Evolutionary conservation across 1,284 basidiomycete genomes (phyloP), one percentile per base, ranked within the genome.

Genomic region (Megacollybia platyphylla): DNA sequence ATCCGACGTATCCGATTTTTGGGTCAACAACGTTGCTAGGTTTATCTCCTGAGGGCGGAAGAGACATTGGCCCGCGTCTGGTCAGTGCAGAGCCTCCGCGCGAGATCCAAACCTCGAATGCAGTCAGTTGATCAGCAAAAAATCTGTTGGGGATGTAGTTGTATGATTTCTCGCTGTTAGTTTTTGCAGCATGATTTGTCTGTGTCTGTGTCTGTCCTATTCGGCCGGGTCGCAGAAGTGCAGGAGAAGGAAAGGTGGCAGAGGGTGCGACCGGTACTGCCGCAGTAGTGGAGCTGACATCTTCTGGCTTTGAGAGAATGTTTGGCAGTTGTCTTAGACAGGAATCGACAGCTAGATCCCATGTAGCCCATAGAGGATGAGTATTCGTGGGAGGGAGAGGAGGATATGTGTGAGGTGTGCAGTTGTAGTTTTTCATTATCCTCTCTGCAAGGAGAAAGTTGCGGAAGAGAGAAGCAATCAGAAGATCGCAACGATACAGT

Each of bases 371-470:
- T 9, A 98, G 70, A 0, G 87, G 82, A 57, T 98, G 94, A 9
- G 92, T 94, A 57, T 97, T 93, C 13, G 94, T 97, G 4, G 91
- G 72, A 2, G 94, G 92, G 7, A 98, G 77, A 13, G 86, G 75
- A 13, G 94, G 96, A 50, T 85, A 84, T 0, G 92, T 96, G 54
- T 96, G 87, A 0, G 94, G 94, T 7, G 92, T 97, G 63, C 96
- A 98, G 54, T 94, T 86, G 59, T 97, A 97, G 53, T 92, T 88
- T 55, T 93, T 90, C 94, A 98, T 97, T 56, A 98, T 92, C 15
- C 94, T 77, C 62, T 98, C 93, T 1, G 96, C 94, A 15, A 98
- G 74, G 8, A 98, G 73, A 65, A 96, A 98, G 55, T 97, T 97
- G 37, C 94, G 82, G 66, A 97, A 97, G 2, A 98, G 69, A 5